Conservation (phyloP, 495 filamentous ascomycete species). For the Neurospora discreta region DNA sequence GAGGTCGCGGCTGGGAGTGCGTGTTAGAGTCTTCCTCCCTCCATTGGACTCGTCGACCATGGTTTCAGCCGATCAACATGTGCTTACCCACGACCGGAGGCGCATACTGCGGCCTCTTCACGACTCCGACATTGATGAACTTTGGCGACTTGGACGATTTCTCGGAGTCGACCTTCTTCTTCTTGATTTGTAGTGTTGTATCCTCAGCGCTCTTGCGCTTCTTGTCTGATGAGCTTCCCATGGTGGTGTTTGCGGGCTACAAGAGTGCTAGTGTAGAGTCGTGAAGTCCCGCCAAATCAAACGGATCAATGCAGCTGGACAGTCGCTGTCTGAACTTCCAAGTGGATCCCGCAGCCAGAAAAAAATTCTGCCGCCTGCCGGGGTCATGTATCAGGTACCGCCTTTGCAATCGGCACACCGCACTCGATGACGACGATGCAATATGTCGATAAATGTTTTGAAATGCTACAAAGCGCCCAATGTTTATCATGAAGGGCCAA, state of each 20-base stretch:
- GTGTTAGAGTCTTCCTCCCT: slow-evolving; percentile 1
- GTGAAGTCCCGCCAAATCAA: not conserved
- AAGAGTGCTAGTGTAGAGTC: not conserved
- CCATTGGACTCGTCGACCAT: not conserved
- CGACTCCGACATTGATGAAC: slow-evolving; percentile 17
- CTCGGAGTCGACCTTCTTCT: slow-evolving; percentile 53
- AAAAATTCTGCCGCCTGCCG: not conserved
- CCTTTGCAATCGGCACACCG: not conserved
- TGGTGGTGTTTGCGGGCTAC: slow-evolving; percentile 17
- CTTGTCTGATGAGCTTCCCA: slow-evolving; percentile 48
- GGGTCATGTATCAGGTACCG: not conserved
- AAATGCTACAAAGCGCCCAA: not conserved
- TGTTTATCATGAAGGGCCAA: not conserved
- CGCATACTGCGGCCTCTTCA: slow-evolving; percentile 41
- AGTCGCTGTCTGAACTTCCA: not conserved
- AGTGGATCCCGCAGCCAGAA: not conserved
- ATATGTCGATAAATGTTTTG: not conserved
- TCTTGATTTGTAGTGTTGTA: slow-evolving; percentile 30
- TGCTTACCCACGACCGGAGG: slow-evolving; percentile 56
- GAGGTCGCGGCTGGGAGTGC: slow-evolving; percentile 50
- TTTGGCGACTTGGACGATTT: slow-evolving; percentile 44
- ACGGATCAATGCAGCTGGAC: not conserved
- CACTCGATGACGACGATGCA: not conserved
- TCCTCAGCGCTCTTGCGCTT: slow-evolving; percentile 63
- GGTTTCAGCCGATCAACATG: not conserved